Base-by-base conservation (phyloP, 306 rosid genomes). In the Cicer yamashitae region DNA sequence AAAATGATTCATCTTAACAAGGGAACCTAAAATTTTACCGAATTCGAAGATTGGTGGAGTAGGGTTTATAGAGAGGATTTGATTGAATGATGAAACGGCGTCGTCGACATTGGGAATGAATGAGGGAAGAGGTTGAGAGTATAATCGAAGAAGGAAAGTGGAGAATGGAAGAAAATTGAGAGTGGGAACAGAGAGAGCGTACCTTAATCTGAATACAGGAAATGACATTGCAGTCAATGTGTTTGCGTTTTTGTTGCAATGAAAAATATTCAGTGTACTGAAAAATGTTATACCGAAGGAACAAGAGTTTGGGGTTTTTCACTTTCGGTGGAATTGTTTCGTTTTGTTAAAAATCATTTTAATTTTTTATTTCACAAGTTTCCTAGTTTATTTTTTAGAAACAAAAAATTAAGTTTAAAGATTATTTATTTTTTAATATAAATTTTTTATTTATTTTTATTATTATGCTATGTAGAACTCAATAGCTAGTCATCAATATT, bases 1-100 rank as follows among this genome's bases (percentile, higher is more conserved):
- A 8, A 12, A 70, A n/a, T 60, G 77, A 22, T 75, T 60, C 57
- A 52, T 10, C 11, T 38, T 69, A 1, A 17, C 68, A 43, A 75
- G 30, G 1, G 67, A 45, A 2, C 37, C 50, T 18, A 75, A 17
- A 60, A 81, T 43, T 20, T 69, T 43, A 17, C 0, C 1, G 6
- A 81, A 58, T 20, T 81, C 9, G 1, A 50, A 0, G 8, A 67
- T 48, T 48, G 84, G 1, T 0, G 76, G 80, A 0, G 18, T 10
- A 41, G 13, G 64, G 17, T 4, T 43, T 62, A 47, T 20, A 2
- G 1, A 0, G 18, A 80, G 40, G 39, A 74, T 13, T 40, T 22
- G 71, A 67, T 59, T 13, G 68, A 62, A 62, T 0, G 68, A 62
- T 5, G 47, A 62, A 39, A 58, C n/a, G 15, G 66, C 44, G 66